Conservation (phyloP, 2,329 filamentous ascomycete species). For the Fusarium buharicum region DNA sequence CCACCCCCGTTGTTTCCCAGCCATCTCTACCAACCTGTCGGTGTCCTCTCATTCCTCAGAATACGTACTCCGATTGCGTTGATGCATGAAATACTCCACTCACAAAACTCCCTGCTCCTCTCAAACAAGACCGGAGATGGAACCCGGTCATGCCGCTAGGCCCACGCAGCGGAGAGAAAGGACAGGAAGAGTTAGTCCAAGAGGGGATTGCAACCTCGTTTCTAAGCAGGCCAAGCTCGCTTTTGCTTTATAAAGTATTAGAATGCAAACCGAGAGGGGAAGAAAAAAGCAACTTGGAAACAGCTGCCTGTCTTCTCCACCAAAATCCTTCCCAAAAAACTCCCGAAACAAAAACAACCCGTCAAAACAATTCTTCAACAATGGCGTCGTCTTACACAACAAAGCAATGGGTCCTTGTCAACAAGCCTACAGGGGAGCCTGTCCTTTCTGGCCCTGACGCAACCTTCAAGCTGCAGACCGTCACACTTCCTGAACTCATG, state of each 20-base stretch:
- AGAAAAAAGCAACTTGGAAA: conserved; percentile 1
- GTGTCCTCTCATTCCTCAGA: conserved; percentile 8
- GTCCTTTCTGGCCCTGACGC: conserved; percentile 43
- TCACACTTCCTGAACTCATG: conserved; percentile 40
- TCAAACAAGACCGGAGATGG: conserved; percentile 16
- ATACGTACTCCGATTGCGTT: neutral
- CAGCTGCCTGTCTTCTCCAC: neutral
- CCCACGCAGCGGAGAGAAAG: conserved; percentile 12
- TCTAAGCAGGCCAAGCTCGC: conserved; percentile 19
- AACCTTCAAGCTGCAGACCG: conserved; percentile 43
- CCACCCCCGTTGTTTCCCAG: neutral
- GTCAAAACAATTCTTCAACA: conserved; percentile 9
- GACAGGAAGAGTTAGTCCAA: conserved; percentile 23
- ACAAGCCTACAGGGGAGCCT: conserved; percentile 43
- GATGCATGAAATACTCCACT: conserved; percentile 3
- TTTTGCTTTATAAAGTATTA: conserved; percentile 20
- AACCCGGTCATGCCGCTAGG: conserved; percentile 16
- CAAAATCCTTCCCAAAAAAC: conserved; percentile 3
- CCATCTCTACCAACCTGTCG: conserved; percentile 17
- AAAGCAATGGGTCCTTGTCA: conserved; percentile 47
- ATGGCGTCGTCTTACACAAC: conserved; percentile 44
- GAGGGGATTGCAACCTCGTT: neutral
- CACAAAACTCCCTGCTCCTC: conserved; percentile 1
- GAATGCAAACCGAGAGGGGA: neutral
- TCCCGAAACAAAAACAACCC: conserved; percentile 10